A percentile compares a stretch with the other conserved stretches of the same genome.
Evolutionary conservation across 208 protist genomes (phyloP).

Genomic region (Leishmania arabica): DNA sequence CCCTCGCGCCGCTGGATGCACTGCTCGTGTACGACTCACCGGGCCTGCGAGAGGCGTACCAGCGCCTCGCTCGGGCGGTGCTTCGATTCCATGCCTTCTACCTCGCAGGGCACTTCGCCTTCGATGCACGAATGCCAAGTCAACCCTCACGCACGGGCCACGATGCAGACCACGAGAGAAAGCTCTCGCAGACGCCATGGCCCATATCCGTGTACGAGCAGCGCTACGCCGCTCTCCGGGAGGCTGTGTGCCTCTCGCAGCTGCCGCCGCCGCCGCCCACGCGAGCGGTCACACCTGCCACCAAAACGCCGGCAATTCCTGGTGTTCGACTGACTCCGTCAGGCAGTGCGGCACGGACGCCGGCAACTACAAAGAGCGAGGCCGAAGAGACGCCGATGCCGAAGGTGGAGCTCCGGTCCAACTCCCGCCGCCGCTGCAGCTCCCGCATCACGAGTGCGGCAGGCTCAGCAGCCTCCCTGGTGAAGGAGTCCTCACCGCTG

Average conservation of each 20-base stretch:
- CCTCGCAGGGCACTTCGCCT: conserved; percentile 18
- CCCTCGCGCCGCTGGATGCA: conserved; percentile 17
- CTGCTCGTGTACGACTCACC: conserved; percentile 31
- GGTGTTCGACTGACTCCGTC: not conserved
- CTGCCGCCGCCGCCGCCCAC: no score
- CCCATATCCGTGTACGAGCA: conserved; percentile 21
- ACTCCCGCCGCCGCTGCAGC: not conserved
- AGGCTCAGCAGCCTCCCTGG: not conserved
- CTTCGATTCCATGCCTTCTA: conserved; percentile 36
- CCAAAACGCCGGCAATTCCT: not conserved
- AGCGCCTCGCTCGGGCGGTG: conserved; percentile 20
- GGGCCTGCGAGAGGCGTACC: conserved; percentile 32
- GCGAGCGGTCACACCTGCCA: not conserved
- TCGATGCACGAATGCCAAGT: not conserved
- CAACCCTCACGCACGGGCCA: not conserved
- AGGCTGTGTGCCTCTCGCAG: not conserved
- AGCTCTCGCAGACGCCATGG: not conserved
- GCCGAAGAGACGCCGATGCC: conserved; percentile 9
- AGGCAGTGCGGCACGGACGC: not conserved
- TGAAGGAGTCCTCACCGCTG: not conserved
- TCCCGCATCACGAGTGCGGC: conserved; percentile 9
- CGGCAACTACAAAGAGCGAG: not conserved
- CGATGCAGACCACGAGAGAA: not conserved
- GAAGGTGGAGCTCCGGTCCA: conserved; percentile 4
- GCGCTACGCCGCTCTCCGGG: conserved; percentile 11